Evolutionary conservation across 495 filamentous ascomycete genomes (phyloP), one percentile per base, ranked within the genome.

Genomic region (Penicillium diatomitis): DNA sequence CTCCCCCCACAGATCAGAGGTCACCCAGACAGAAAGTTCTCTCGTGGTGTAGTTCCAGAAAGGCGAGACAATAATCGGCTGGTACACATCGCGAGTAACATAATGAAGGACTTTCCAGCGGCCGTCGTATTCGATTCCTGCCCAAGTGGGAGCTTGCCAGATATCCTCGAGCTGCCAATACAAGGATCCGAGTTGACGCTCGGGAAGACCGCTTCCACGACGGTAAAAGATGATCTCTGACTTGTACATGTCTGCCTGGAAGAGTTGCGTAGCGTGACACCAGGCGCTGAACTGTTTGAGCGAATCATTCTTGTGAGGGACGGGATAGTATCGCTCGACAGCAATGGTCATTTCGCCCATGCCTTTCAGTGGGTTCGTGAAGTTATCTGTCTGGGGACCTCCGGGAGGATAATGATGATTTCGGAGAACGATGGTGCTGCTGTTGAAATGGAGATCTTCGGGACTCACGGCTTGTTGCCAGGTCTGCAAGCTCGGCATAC

Each of bases 81-180:
- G 62, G 57, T 81, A 86, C 38, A 83, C 74, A 42, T 85, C 81
- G 46, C 75, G 76, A 2, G 75, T 76, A 0, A 69, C 64, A 37
- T 84, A 79, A 51, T 85, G 80, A 29, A 85, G 65, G 4, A 81
- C 71, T 55, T 86, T 85, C 81, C 80, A 84, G 4, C 83, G 69
- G 2, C 81, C 81, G 50, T 76, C 74, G 44, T 79, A 81, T 63
- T 83, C 81, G 41, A 82, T 79, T 0, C 79, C 68, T 0, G 82
- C 78, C 82, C 82, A 86, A 0, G 81, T 78, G 0, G 82, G 81
- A 6, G 81, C 82, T 56, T 82, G 78, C 82, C 82, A 85, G 55
- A 84, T 79, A 62, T 85, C 82, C 50, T 86, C 78, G 1, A 86
- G 65, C 58, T 86, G 82, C 83, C 83, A 86, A 58, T 85, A 86